Percentiles rank a stretch among this genome's conserved stretches.
phyloP scores from a whole-genome alignment of 2,329 filamentous ascomycete genomes.

The Daldinia sp. region DNA sequence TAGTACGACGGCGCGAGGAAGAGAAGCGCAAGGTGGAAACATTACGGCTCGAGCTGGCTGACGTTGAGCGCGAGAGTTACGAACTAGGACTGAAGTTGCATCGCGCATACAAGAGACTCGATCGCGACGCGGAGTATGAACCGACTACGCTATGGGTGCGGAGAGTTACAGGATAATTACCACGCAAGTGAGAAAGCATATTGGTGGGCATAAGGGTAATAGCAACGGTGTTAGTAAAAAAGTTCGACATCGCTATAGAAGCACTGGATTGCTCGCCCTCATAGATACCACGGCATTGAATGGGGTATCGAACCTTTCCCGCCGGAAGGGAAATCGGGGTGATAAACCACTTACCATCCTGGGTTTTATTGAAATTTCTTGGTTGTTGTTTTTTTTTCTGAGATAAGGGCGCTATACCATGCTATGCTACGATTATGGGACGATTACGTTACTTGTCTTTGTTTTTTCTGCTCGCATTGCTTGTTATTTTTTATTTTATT shows the following conservation, averaged over 20 bases:
- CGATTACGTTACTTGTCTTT: not conserved
- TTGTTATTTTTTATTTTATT: not conserved
- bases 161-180: slow-evolving; percentile 67
- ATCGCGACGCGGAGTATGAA: slow-evolving; percentile 71
- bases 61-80: slow-evolving; percentile 79
- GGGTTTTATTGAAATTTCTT: not conserved
- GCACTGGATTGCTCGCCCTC: not conserved
- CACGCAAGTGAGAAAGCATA: not conserved
- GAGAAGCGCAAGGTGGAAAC: slow-evolving; percentile 72
- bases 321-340: not conserved
- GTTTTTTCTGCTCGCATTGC: not conserved
- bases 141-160: slow-evolving; percentile 79
- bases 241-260: not conserved
- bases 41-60: slow-evolving; percentile 72
- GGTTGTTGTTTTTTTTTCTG: slow-evolving; percentile 4
- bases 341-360: not conserved
- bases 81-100: slow-evolving; percentile 79
- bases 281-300: not conserved
- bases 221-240: not conserved
- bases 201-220: not conserved
- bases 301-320: not conserved
- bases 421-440: not conserved
- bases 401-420: not conserved
- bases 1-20: slow-evolving; percentile 62
- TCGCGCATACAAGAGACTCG: slow-evolving; percentile 76